Percentiles rank a stretch among this genome's conserved stretches.
Evolutionary conservation across 306 rosid species (phyloP).

Genomic region (Medicago ruthenica): DNA sequence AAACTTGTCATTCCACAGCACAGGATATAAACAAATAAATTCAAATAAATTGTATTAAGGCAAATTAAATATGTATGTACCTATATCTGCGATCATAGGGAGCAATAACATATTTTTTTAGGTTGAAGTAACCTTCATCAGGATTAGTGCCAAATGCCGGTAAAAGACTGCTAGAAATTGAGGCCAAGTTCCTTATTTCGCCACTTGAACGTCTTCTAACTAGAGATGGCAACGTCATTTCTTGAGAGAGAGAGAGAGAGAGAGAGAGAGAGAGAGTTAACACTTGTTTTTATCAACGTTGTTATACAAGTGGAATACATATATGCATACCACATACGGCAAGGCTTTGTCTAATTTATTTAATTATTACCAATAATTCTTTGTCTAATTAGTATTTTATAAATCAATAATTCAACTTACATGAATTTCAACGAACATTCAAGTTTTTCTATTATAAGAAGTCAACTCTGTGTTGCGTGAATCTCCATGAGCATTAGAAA

Average conservation of each 20-base stretch:
- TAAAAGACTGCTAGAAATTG: slow-evolving; percentile 72
- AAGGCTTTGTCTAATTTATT: slow-evolving; percentile 24
- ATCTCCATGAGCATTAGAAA: slow-evolving; percentile 34
- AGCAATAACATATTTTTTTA: slow-evolving; percentile 60
- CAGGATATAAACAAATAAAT: background rate
- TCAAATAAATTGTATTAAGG: background rate
- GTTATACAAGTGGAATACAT: background rate
- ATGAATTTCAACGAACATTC: slow-evolving; percentile 1
- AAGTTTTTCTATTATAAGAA: slow-evolving; percentile 2
- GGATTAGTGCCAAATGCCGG: slow-evolving; percentile 73
- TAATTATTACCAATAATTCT: background rate
- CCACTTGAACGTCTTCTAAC: slow-evolving; percentile 62
- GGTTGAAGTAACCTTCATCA: slow-evolving; percentile 57
- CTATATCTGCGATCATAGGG: slow-evolving; percentile 77
- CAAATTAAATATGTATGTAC: slow-evolving; percentile 38
- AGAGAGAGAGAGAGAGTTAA: slow-evolving; percentile 18
- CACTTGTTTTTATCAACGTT: slow-evolving; percentile 43
- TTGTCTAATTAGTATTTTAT: background rate
- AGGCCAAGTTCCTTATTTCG: slow-evolving; percentile 64
- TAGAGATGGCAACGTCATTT: slow-evolving; percentile 52
- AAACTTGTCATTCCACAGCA: slow-evolving; percentile 17
- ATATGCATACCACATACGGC: slow-evolving; percentile 12
- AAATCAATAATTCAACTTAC: slow-evolving; percentile 27
- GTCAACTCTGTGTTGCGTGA: slow-evolving; percentile 20
- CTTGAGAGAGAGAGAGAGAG: slow-evolving; percentile 17